These are phyloP conservation scores for Physcomitrium patens DNA, from an alignment of 225 moss, liverwort and hornwort genomes.

Conservation along the genomic window DNA sequence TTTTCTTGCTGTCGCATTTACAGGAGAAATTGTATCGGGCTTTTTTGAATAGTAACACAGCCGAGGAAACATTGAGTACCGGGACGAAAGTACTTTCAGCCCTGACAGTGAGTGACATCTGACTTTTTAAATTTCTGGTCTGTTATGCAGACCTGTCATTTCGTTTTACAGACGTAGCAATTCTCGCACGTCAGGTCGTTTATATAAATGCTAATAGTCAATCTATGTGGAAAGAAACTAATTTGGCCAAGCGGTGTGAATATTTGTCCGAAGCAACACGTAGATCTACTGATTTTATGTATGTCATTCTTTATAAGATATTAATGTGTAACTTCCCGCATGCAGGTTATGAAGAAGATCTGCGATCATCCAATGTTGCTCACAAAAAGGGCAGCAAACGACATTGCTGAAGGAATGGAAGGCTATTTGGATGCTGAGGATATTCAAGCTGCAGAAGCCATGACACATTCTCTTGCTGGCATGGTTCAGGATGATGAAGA, in stretches of 20 bases:
- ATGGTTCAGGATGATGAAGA: constrained; percentile 41
- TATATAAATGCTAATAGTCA: background rate
- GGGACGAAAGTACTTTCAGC: constrained; percentile 39
- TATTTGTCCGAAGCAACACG: background rate
- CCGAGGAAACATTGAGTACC: constrained; percentile 40
- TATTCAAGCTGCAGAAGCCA: constrained; percentile 59
- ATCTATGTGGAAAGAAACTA: background rate
- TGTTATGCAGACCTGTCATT: background rate
- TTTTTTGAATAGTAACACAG: constrained; percentile 67
- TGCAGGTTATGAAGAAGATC: constrained; percentile 80
- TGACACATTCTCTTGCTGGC: constrained; percentile 63
- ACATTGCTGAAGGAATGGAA: constrained; percentile 84
- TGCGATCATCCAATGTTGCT: constrained; percentile 79
- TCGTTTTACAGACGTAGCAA: background rate
- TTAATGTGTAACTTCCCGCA: background rate
- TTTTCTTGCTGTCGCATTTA: background rate
- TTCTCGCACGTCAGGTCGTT: background rate
- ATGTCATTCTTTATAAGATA: background rate
- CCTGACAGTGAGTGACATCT: constrained; percentile 34
- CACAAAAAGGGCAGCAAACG: constrained; percentile 68
- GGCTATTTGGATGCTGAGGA: constrained; percentile 52
- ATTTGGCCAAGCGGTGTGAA: background rate
- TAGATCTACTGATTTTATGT: background rate
- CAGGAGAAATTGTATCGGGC: constrained; percentile 77
- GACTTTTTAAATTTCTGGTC: background rate